Evolutionary conservation across 2,329 filamentous ascomycete genomes (phyloP), one percentile per base, ranked within the genome.

Genomic region (Xylariaceae sp.): DNA sequence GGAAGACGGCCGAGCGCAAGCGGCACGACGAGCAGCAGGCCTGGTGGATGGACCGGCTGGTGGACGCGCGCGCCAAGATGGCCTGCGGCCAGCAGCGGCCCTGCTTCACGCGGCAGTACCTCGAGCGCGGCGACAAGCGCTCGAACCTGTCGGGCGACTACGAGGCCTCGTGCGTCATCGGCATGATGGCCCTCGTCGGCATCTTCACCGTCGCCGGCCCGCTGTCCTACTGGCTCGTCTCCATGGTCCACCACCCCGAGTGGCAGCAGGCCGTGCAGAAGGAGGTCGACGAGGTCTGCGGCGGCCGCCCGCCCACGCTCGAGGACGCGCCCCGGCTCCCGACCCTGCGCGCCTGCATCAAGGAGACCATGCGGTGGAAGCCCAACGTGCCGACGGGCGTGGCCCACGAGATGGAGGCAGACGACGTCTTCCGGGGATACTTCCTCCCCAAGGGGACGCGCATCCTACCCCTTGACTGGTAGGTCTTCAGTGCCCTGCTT

Each of bases 21-120:
- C 61, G 70, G 14, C 68, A 72, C 42, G 69, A 72, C 28, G 61
- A 65, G 23, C 68, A 74, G 39, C 63, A 71, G 39, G 60, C 51
- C 0, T 72, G 68, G 62, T 74, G 67, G 63, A 66, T 70, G 65
- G 53, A 65, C 5, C 57, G 60, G n/a, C 51, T 71, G 0, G 27
- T 56, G 2, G 52, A 46, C 4, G 60, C 60, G 5, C 55, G 59
- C 12, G 47, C 46, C 19, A 60, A 62, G 35, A 65, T 67, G 57
- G 50, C 50, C 3, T 54, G 43, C 11, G 61, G 61, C n/a, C 39
- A 56, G 29, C 58, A 63, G 37, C 50, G 63, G 11, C 51, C 55
- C 5, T 66, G 62, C 39, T 59, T 62, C 45, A 64, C 61, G 2
- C 47, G 52, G 10, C 58, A 64, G 28, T 65, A 61, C 24, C 52